These are phyloP conservation scores for Dillenia turbinata DNA, from an alignment of 164 flowering plant genomes.

Conservation along the genomic window DNA sequence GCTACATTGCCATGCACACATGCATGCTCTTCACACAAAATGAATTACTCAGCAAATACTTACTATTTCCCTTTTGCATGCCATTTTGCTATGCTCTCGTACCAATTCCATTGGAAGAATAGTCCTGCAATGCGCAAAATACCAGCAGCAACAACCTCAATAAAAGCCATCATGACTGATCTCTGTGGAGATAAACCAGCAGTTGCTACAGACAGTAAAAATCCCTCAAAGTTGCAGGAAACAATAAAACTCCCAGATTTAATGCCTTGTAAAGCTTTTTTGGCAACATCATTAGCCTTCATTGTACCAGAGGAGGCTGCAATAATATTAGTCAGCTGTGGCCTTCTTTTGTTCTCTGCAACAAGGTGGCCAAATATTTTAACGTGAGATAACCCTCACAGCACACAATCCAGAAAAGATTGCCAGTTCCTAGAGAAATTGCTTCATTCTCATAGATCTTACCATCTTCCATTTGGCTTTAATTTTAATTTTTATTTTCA, in stretches of 20 bases:
- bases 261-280: conserved; percentile 66
- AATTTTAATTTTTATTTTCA: no score
- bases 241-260: conserved; percentile 60
- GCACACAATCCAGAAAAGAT: background rate
- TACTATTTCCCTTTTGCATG: conserved; percentile 40
- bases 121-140: conserved; percentile 51
- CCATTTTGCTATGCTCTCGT: conserved; percentile 60
- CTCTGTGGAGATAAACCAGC: conserved; percentile 91
- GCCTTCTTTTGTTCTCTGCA: conserved; percentile 66
- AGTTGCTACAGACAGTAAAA: conserved; percentile 60
- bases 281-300: conserved; percentile 87
- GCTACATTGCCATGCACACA: no score
- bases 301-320: conserved; percentile 66
- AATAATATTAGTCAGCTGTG: conserved; percentile 61
- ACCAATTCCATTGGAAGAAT: conserved; percentile 79
- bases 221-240: conserved; percentile 79
- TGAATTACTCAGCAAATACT: conserved; percentile 7
- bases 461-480: no score
- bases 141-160: conserved; percentile 70
- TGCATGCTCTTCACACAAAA: no score
- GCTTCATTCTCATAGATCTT: no score
- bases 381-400: background rate
- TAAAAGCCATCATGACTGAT: conserved; percentile 64
- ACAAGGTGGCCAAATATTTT: background rate
- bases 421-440: no score